Percentiles rank a stretch among this genome's conserved stretches.
Conservation (phyloP, 768 basidiomycete genomes). For the Lyophyllum semitale region DNA sequence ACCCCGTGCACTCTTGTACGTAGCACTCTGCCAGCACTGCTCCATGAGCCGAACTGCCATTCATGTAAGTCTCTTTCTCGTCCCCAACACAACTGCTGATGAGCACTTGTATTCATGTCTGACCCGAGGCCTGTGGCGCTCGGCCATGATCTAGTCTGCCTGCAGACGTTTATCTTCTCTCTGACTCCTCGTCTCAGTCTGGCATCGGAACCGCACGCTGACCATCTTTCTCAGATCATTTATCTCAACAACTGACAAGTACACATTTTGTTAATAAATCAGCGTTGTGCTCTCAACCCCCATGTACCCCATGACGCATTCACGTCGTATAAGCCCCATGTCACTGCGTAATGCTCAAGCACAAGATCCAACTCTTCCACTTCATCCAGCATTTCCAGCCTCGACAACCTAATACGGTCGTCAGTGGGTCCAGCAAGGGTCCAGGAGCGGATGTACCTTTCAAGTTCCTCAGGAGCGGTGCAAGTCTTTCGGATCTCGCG, state of each 20-base stretch:
- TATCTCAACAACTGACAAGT: background rate
- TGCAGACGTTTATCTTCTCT: constrained; percentile 29
- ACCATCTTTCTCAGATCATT: constrained; percentile 1
- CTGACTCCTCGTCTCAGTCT: constrained; percentile 18
- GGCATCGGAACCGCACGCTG: constrained; percentile 3
- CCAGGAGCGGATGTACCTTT: constrained; percentile 47
- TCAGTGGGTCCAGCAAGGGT: background rate
- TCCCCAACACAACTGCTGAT: background rate
- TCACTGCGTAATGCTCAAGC: constrained; percentile 84
- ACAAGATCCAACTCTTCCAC: constrained; percentile 93
- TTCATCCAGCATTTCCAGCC: constrained; percentile 89
- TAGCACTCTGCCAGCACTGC: background rate
- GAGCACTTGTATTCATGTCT: constrained; percentile 5
- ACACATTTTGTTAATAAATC: background rate
- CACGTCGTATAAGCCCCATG: constrained; percentile 55
- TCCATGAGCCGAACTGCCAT: background rate
- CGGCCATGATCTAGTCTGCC: constrained; percentile 18
- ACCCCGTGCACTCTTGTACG: constrained; percentile 20
- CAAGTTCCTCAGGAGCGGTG: constrained; percentile 50
- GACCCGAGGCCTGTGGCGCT: constrained; percentile 20
- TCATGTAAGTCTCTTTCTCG: background rate
- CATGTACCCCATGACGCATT: constrained; percentile 33
- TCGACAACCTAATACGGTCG: constrained; percentile 58
- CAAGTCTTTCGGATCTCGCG: constrained; percentile 64
- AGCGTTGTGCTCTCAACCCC: constrained; percentile 29